Conservation (phyloP, 1,139 yeast species). For the Debaryomycetaceae sp. region DNA sequence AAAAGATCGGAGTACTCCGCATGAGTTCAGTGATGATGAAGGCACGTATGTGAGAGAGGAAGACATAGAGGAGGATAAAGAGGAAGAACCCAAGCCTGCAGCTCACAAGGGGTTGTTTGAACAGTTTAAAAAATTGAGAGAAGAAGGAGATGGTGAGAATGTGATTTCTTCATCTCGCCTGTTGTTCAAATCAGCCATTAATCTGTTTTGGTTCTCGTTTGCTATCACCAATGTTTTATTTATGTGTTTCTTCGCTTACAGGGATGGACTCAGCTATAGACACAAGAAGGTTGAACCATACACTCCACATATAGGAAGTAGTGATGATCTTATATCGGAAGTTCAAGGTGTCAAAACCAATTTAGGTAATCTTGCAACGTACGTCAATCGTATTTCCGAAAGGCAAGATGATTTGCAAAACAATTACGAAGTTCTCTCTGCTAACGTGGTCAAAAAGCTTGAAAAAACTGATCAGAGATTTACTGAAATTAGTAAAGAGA, state of each 20-base stretch:
- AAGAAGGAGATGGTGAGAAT: neutral
- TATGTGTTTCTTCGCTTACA: slow-evolving; percentile 2
- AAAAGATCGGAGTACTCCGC: neutral
- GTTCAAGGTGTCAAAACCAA: slow-evolving; percentile 16
- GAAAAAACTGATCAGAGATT: slow-evolving; percentile 16
- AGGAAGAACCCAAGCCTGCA: slow-evolving; percentile 1
- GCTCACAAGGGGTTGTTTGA: slow-evolving; percentile 8
- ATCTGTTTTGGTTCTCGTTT: neutral
- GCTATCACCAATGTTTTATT: neutral
- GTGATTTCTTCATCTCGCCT: neutral
- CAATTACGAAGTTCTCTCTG: slow-evolving; percentile 13
- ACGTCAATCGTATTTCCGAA: slow-evolving; percentile 9
- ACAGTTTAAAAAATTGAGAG: slow-evolving; percentile 7
- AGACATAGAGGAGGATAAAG: slow-evolving; percentile 2
- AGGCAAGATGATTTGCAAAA: slow-evolving; percentile 15
- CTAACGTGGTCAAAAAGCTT: slow-evolving; percentile 14
- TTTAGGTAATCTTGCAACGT: slow-evolving; percentile 15
- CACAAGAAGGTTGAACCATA: neutral
- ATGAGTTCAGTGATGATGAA: neutral
- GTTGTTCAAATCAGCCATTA: neutral
- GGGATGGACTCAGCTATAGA: neutral
- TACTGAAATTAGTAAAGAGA: slow-evolving; percentile 10
- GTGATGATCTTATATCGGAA: slow-evolving; percentile 12
- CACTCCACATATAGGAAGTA: slow-evolving; percentile 6
- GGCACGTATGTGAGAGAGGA: neutral